A percentile compares a stretch with the other conserved stretches of the same genome.
Conservation (phyloP, 257 asterid genomes). For the Lycium barbarum region DNA sequence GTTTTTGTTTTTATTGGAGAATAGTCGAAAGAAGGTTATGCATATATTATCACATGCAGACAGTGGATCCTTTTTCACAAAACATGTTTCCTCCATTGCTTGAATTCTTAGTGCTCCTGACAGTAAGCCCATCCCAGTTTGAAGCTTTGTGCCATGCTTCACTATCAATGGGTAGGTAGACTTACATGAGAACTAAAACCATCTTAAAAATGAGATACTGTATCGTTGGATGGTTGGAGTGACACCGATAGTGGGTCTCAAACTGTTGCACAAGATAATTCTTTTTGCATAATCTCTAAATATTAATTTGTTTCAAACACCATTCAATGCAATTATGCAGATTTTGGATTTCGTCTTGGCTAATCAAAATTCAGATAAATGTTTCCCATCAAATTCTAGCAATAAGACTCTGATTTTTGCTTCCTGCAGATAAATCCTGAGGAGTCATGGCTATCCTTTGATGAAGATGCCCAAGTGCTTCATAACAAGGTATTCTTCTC, state of each 20-base stretch:
- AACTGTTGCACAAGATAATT: neutral
- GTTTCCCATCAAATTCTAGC: neutral
- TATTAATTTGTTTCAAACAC: neutral
- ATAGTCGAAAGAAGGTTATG: neutral
- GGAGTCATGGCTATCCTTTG: constrained; percentile 85
- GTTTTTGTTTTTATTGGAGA: neutral
- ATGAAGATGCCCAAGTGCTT: constrained; percentile 70
- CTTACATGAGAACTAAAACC: neutral
- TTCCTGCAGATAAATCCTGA: constrained; percentile 73
- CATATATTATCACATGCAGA: neutral
- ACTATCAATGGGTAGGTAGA: neutral
- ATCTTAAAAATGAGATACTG: neutral
- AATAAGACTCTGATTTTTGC: constrained; percentile 21
- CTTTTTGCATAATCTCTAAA: neutral
- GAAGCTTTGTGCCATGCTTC: neutral
- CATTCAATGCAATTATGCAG: neutral
- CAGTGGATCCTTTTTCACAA: neutral
- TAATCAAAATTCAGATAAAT: neutral
- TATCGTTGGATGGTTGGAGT: neutral
- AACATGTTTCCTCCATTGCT: neutral
- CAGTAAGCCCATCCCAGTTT: neutral
- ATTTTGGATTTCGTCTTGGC: neutral
- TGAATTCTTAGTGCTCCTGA: constrained; percentile 1
- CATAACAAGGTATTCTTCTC: constrained; percentile 78
- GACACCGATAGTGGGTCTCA: neutral